Evolutionary conservation across 73 alveolate species (phyloP).

Genomic region (Paramecium pentaurelia): DNA sequence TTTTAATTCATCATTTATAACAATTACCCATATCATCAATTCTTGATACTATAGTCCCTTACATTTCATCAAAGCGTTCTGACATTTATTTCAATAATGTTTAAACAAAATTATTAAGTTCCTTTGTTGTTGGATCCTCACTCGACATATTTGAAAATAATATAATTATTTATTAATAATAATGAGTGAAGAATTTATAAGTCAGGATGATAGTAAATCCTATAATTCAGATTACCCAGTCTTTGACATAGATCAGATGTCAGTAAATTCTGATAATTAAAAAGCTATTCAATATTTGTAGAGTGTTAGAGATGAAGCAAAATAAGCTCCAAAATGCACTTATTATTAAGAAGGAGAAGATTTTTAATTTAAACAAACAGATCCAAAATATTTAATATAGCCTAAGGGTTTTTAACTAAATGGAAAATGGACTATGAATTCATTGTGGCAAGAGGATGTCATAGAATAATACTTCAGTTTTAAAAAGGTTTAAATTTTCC

Average conservation of each 20-base stretch:
- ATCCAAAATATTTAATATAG: neutral
- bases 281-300: neutral
- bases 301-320: neutral
- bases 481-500: neutral
- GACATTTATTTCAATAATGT: slow-evolving; percentile 41
- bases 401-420: neutral
- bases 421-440: neutral
- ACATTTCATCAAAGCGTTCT: slow-evolving; percentile 59
- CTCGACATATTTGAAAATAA: slow-evolving; percentile 1
- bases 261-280: neutral
- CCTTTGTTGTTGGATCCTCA: neutral
- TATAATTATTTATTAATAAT: neutral
- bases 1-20: too few species aligned
- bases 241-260: neutral
- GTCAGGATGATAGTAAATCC: neutral
- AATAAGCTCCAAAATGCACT: neutral
- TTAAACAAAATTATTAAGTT: neutral
- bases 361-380: neutral
- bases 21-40: slow-evolving; percentile 58
- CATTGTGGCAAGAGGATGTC: neutral
- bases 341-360: neutral
- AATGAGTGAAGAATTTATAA: neutral
- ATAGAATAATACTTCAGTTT: neutral
- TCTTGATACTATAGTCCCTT: slow-evolving; percentile 48
- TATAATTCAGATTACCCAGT: neutral